Percentiles rank a stretch among this genome's conserved stretches.
phyloP scores from a whole-genome alignment of 306 rosid genomes.

The Trifolium fragiferum region DNA sequence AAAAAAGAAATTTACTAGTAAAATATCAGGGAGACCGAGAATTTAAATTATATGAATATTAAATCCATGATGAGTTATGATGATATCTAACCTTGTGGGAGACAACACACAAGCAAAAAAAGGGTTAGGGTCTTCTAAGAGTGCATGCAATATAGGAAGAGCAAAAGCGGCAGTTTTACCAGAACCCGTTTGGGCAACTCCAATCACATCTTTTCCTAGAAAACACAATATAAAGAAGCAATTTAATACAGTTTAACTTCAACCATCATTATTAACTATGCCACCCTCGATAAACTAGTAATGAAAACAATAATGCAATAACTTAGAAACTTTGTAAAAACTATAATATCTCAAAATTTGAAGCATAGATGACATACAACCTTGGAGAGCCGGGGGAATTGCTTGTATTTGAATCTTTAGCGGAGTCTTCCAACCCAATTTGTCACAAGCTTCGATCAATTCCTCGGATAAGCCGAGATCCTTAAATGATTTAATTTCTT shows the following conservation, averaged over 20 bases:
- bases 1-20: no score
- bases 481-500: conserved; percentile 58
- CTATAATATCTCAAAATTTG: neutral
- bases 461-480: conserved; percentile 64
- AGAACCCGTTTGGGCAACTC: conserved; percentile 91
- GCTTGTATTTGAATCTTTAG: conserved; percentile 75
- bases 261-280: neutral
- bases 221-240: no score
- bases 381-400: conserved; percentile 69
- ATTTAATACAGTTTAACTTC: neutral
- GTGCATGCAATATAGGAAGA: conserved; percentile 87
- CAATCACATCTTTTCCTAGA: conserved; percentile 88
- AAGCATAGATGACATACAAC: conserved; percentile 31
- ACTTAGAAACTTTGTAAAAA: neutral
- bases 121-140: conserved; percentile 59
- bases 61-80: conserved; percentile 30
- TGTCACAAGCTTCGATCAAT: conserved; percentile 72
- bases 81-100: conserved; percentile 82
- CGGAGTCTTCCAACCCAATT: conserved; percentile 68
- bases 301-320: conserved; percentile 11
- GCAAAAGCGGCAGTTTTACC: conserved; percentile 97
- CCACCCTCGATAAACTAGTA: neutral
- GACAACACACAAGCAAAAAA: conserved; percentile 82
- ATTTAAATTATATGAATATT: neutral
- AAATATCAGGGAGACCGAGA: no score